Conservation (phyloP, 2,329 filamentous ascomycete genomes). For the Paramyrothecium roridum region DNA sequence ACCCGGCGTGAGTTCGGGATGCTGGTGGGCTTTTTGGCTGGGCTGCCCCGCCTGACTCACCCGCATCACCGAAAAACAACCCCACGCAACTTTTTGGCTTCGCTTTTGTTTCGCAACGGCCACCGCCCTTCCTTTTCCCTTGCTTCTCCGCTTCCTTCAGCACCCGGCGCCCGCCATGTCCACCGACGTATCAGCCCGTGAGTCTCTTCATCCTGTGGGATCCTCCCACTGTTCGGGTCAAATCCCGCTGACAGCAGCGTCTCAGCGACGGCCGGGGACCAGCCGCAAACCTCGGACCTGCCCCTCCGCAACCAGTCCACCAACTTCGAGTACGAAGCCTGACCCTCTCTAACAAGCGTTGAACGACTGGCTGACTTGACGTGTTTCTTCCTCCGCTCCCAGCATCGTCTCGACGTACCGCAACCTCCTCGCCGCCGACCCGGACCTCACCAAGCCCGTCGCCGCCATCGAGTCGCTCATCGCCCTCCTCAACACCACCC, state of each 20-base stretch:
- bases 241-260: not conserved
- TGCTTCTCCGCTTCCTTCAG: not conserved
- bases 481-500: constrained; percentile 74
- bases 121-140: not conserved
- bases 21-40: too few species aligned
- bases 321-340: not conserved
- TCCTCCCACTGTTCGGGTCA: not conserved
- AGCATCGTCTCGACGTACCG: constrained; percentile 57
- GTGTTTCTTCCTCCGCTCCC: not conserved
- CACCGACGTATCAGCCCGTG: not conserved
- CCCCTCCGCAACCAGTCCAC: not conserved
- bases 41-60: not conserved
- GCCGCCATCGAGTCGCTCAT: constrained; percentile 92
- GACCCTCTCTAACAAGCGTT: not conserved
- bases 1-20: too few species aligned
- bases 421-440: constrained; percentile 59
- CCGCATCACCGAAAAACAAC: not conserved
- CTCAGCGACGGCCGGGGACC: not conserved
- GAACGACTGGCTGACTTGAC: not conserved
- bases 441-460: constrained; percentile 90
- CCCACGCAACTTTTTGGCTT: not conserved
- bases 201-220: not conserved
- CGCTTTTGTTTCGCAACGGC: not conserved
- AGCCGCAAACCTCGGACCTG: not conserved
- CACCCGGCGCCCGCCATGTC: not conserved